phyloP scores from a whole-genome alignment of 2,329 filamentous ascomycete species.

The Iodosphaeria phyllophila region DNA sequence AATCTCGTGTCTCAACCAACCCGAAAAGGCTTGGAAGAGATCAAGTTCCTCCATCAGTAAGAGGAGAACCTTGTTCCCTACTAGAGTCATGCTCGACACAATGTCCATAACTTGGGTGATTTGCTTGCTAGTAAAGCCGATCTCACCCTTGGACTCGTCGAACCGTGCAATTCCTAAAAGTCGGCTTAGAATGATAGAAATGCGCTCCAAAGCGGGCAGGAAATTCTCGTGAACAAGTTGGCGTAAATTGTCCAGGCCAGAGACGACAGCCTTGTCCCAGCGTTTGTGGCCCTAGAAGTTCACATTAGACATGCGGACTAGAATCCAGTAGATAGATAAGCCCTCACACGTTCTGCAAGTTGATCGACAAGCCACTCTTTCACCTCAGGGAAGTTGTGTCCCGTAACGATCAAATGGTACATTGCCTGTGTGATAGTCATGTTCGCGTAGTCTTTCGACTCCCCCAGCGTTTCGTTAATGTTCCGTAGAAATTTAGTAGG shows the following conservation, averaged over 20 bases:
- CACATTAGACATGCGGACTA: constrained; percentile 5
- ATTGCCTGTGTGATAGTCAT: constrained; percentile 52
- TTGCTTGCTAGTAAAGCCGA: constrained; percentile 46
- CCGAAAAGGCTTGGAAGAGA: constrained; percentile 60
- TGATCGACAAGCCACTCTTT: constrained; percentile 81
- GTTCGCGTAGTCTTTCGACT: constrained; percentile 37
- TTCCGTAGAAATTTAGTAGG: constrained; percentile 61
- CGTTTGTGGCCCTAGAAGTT: constrained; percentile 60
- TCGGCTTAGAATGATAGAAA: constrained; percentile 62
- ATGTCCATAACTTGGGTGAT: constrained; percentile 50
- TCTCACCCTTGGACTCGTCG: constrained; percentile 44
- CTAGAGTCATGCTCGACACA: constrained; percentile 54
- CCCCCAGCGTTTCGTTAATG: constrained; percentile 56
- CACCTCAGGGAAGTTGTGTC: constrained; percentile 55
- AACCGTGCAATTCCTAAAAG: constrained; percentile 72
- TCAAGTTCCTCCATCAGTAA: constrained; percentile 59
- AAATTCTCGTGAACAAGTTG: constrained; percentile 73
- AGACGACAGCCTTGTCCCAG: constrained; percentile 76
- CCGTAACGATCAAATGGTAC: constrained; percentile 72
- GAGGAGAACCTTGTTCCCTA: constrained; percentile 55
- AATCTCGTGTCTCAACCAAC: constrained; percentile 71
- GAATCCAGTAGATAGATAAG: background rate
- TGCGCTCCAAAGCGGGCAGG: constrained; percentile 71
- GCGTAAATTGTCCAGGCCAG: constrained; percentile 60
- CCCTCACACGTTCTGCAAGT: constrained; percentile 52